A percentile compares a stretch with the other conserved stretches of the same genome.
phyloP scores from a whole-genome alignment of 257 asterid species.

The Solanum chmielewskii region DNA sequence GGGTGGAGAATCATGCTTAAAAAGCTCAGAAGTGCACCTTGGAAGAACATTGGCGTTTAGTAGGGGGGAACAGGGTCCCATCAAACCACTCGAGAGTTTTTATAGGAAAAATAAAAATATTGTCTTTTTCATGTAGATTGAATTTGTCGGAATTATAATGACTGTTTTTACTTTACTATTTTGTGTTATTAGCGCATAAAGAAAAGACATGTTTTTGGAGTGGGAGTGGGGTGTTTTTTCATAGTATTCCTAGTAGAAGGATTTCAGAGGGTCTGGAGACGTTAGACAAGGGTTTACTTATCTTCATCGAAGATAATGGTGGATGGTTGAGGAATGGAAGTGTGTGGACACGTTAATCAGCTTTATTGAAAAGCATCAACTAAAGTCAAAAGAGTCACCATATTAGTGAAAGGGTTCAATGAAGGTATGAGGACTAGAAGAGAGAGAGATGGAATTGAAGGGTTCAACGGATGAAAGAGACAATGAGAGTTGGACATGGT shows the following conservation, averaged over 20 bases:
- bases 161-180: background rate
- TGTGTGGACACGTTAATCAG: background rate
- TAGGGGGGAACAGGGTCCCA: background rate
- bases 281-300: background rate
- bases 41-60: background rate
- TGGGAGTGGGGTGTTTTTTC: background rate
- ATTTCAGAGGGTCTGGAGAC: background rate
- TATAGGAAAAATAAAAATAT: too few relatives aligned
- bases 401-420: background rate
- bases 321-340: background rate
- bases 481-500: background rate
- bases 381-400: background rate
- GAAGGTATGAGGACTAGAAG: background rate
- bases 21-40: background rate
- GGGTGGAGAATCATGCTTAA: background rate
- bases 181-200: background rate
- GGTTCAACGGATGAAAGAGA: background rate
- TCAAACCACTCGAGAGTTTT: background rate
- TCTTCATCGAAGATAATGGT: background rate
- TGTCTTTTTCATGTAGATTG: background rate
- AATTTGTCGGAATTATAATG: background rate
- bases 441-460: background rate
- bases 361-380: background rate
- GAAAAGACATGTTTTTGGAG: background rate
- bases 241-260: background rate